Evolutionary conservation across 2,329 filamentous ascomycete genomes (phyloP), one percentile per base, ranked within the genome.

Genomic region (Aspergillus floridensis): DNA sequence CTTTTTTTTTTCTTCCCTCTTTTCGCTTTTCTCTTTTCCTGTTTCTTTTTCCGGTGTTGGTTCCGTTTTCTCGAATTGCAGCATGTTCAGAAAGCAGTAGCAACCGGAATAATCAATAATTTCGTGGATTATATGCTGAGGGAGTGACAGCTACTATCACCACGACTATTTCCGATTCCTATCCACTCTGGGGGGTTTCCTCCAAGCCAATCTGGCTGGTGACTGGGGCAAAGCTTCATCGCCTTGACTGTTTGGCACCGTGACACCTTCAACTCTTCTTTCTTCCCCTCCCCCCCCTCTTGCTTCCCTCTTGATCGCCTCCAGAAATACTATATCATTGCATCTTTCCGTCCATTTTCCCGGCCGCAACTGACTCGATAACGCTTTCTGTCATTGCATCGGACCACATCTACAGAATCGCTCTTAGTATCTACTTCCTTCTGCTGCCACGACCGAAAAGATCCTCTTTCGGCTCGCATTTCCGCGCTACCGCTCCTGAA

Each of bases 31-130:
- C 19, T 47, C 50, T 26, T 41, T 50, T 14, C 44, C 10, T 58
- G 14, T 55, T 52, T 24, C 24, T 26, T 47, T 26, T 53, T 53
- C 47, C 53, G 63, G 58, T 48, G 65, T 65, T 63, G 65, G 63
- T n/a, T 59, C 57, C 49, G 38, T 16, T 44, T 44, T 16, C 16
- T 53, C 12, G 26, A 56, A 47, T 32, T 54, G 22, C 38, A 44
- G 16, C 14, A 44, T n/a, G 16, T 44, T n/a, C n/a, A 44, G 3
- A 19, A 44, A 19, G 12, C 38, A 19, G 38, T 19, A 19, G 38
- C 49, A 21, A 19, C 26, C 46, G 26, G 49, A 31, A 58, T 38
- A 49, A 32, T 31, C 49, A 51, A 44, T 44, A 53, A 56, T 56
- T n/a, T 44, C 14, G 38, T 44, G 38, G 38, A 19, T 44, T 44